phyloP scores from a whole-genome alignment of 257 asterid species.

The Solanum chiquidenum region DNA sequence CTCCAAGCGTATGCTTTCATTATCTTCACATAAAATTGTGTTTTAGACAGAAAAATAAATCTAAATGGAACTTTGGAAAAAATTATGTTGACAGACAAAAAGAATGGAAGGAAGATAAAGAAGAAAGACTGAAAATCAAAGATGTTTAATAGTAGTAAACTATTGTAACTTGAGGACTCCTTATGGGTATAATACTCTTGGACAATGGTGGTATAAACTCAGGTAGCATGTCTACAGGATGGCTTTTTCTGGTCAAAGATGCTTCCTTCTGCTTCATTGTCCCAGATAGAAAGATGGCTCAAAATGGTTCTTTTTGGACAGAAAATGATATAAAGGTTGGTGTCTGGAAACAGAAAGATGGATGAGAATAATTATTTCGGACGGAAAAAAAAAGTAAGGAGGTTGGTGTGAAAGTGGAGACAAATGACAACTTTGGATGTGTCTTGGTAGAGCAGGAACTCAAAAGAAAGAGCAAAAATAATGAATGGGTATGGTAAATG shows the following conservation, averaged over 20 bases:
- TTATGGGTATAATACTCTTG: background rate
- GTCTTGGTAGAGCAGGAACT: background rate
- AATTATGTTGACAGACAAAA: background rate
- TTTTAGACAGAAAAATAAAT: background rate
- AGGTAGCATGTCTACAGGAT: background rate
- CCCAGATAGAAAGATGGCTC: background rate
- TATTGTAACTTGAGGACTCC: background rate
- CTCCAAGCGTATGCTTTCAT: background rate
- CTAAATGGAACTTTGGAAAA: background rate
- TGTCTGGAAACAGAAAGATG: background rate
- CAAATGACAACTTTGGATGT: background rate
- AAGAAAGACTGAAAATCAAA: background rate
- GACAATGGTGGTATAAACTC: background rate
- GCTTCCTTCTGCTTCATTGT: background rate
- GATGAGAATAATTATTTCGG: background rate
- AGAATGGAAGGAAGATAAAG: background rate
- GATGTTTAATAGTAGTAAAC: background rate
- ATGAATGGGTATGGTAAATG: background rate
- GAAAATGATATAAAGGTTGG: background rate
- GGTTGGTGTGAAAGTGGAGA: background rate
- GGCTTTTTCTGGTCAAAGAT: background rate
- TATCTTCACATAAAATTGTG: background rate
- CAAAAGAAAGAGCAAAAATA: background rate
- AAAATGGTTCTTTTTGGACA: background rate
- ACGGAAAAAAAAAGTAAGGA: background rate